phyloP scores from a whole-genome alignment of 2,329 filamentous ascomycete genomes.

The Aspergillus intermedius region DNA sequence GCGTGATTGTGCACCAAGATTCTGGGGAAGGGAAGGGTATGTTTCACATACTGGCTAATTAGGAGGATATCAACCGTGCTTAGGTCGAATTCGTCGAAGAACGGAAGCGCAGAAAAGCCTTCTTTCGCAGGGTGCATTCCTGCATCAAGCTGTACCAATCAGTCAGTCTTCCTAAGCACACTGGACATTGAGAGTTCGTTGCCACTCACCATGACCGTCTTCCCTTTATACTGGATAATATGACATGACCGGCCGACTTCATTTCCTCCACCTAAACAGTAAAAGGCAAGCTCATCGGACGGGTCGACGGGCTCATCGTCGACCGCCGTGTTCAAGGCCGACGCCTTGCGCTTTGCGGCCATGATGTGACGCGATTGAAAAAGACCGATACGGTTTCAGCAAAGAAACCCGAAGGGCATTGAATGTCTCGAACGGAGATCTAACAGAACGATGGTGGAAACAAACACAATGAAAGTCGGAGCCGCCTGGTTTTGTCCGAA shows the following conservation, averaged over 20 bases:
- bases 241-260: conserved; percentile 96
- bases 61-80: conserved; percentile 95
- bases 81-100: conserved; percentile 97
- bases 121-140: conserved; percentile 96
- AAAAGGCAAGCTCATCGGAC: conserved; percentile 87
- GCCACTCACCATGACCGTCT: conserved; percentile 84
- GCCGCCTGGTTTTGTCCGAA: conserved; percentile 3
- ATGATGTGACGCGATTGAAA: conserved; percentile 44
- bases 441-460: background rate
- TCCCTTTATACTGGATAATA: conserved; percentile 98
- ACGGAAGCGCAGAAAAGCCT: conserved; percentile 84
- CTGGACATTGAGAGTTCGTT: background rate
- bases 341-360: conserved; percentile 89
- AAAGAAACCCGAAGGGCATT: background rate
- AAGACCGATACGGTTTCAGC: background rate
- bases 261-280: conserved; percentile 89
- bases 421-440: background rate
- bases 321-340: conserved; percentile 58
- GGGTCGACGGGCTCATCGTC: conserved; percentile 86
- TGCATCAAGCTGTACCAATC: conserved; percentile 68
- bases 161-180: background rate
- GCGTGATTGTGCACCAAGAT: conserved; percentile 3
- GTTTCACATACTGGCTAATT: conserved; percentile 89
- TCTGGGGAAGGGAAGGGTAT: conserved; percentile 12
- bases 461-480: background rate